Percentiles rank a stretch among this genome's conserved stretches.
These are phyloP conservation scores for Pezicula neosporulosa DNA, from an alignment of 2,329 filamentous ascomycete species.

Conservation along the genomic window DNA sequence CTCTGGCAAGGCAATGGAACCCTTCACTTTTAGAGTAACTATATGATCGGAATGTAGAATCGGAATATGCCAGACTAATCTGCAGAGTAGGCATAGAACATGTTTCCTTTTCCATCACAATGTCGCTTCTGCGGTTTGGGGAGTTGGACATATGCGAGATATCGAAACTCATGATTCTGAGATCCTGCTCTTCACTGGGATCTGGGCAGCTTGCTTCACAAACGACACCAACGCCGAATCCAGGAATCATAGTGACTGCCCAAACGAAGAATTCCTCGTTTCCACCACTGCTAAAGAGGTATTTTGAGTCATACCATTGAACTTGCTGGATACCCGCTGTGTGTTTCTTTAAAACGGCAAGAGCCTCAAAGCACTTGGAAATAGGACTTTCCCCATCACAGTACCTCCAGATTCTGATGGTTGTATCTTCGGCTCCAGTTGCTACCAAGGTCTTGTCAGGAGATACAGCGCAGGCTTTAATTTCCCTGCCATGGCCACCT, in stretches of 20 bases:
- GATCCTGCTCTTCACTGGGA: constrained; percentile 53
- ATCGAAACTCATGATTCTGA: constrained; percentile 81
- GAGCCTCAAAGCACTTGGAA: constrained; percentile 33
- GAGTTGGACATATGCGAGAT: constrained; percentile 28
- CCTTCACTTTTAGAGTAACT: constrained; percentile 34
- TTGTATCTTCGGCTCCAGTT: constrained; percentile 68
- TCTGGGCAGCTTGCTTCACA: constrained; percentile 54
- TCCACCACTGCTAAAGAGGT: constrained; percentile 82
- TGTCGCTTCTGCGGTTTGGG: too few relatives aligned
- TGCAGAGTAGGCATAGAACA: too few relatives aligned
- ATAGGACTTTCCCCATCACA: constrained; percentile 7
- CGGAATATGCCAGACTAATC: constrained; percentile 75
- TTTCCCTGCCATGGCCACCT: constrained; percentile 84
- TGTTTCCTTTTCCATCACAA: too few relatives aligned
- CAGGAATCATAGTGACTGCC: constrained; percentile 54
- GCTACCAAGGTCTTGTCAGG: constrained; percentile 44
- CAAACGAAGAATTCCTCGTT: constrained; percentile 89
- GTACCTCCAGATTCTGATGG: constrained; percentile 70
- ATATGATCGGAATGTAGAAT: constrained; percentile 71
- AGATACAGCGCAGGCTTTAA: constrained; percentile 59
- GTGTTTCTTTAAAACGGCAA: constrained; percentile 71
- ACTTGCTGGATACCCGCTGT: constrained; percentile 72
- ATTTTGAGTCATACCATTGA: constrained; percentile 62
- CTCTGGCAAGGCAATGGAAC: constrained; percentile 49
- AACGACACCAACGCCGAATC: constrained; percentile 47